Evolutionary conservation across 306 rosid genomes (phyloP), one percentile per base, ranked within the genome.

Genomic region (Lathyrus aphaca): DNA sequence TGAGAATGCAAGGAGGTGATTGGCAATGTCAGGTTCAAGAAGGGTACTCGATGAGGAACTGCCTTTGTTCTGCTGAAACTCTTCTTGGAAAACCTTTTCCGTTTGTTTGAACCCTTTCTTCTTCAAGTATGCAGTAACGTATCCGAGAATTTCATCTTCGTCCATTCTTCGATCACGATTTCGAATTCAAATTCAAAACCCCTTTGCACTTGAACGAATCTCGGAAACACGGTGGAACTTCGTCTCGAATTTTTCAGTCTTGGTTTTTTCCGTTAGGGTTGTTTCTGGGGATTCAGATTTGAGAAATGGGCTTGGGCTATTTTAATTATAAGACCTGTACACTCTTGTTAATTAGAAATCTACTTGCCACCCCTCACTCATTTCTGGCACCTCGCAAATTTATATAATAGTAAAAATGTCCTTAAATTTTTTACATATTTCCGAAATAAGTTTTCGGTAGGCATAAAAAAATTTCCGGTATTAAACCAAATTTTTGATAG

Each of bases 51-150:
- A 60, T 12, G 85, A 66, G 3, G 82, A 76, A 42, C 5, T 75
- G 61, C 21, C 72, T 73, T 81, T 85, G 78, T 59, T 82, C 3
- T 71, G 80, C 42, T 80, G 82, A 21, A 86, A 80, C 29, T 89
- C 95, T 63, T 92, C 91, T 23, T 79, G 95, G 7, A 92, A 85
- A 74, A 87, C 82, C 67, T 84, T 83, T 80, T 89, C 95, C 0
- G 95, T 71, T 30, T 89, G 89, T 51, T 84, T 85, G 57, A 92
- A 85, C 30, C 95, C 95, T 75, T 83, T 89, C 83, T 80, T 87
- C 92, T 83, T 89, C 80, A 86, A 46, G 71, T 77, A 88, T 14
- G 82, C 89, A 0, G 80, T 38, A 0, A 92, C 96, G 30, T 75
- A 87, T 23, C 86, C 87, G 62, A 75, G 71, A 19, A 86, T 66